These are phyloP conservation scores for Pterocarpus macrocarpus DNA, from an alignment of 306 rosid species.

Conservation along the genomic window DNA sequence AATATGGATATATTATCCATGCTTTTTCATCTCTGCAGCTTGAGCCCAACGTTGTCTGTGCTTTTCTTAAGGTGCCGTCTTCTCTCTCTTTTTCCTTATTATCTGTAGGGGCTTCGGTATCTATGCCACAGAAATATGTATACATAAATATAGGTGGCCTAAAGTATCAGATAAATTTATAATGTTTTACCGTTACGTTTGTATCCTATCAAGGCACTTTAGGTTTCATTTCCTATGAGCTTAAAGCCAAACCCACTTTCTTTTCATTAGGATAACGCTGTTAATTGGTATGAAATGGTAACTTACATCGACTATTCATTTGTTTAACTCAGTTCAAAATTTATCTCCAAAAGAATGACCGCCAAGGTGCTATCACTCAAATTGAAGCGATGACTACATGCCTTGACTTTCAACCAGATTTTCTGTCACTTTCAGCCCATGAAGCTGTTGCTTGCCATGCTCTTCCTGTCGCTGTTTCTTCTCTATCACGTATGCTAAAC, in stretches of 20 bases:
- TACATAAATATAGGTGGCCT: slow-evolving; percentile 3
- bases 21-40: slow-evolving; percentile 70
- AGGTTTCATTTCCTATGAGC: slow-evolving; percentile 3
- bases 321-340: slow-evolving; percentile 79
- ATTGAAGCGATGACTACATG: slow-evolving; percentile 85
- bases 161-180: slow-evolving; percentile 5
- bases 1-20: slow-evolving; percentile 1
- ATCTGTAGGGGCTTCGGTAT: slow-evolving; percentile 20
- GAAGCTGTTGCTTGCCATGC: slow-evolving; percentile 97
- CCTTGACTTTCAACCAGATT: slow-evolving; percentile 88
- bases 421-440: slow-evolving; percentile 91
- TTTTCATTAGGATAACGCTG: slow-evolving; percentile 40
- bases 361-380: slow-evolving; percentile 71
- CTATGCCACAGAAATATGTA: background rate
- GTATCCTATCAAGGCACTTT: background rate
- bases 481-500: slow-evolving; percentile 75
- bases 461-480: slow-evolving; percentile 80
- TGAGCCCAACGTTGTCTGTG: slow-evolving; percentile 86
- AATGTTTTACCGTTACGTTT: background rate
- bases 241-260: slow-evolving; percentile 15
- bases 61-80: slow-evolving; percentile 81
- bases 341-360: slow-evolving; percentile 83
- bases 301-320: slow-evolving; percentile 42
- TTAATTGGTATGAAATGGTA: slow-evolving; percentile 7
- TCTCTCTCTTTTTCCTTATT: slow-evolving; percentile 9